Percentiles rank a stretch among this genome's conserved stretches.
Conservation (phyloP, 2,329 filamentous ascomycete genomes). For the Microdochium trichocladiopsis region DNA sequence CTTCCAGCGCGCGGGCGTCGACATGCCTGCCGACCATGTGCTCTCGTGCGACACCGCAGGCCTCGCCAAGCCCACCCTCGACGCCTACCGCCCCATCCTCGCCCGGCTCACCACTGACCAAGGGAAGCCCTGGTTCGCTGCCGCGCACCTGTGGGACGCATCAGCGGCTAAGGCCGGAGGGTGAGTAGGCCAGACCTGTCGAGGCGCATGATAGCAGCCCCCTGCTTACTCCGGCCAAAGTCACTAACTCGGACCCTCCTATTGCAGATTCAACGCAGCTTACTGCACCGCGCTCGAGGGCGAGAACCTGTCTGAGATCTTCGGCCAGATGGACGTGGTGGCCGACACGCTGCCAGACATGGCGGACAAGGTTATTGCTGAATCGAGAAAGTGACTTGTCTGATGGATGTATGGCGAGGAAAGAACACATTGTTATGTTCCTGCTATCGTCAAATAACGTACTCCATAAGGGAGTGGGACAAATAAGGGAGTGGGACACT, state of each 20-base stretch:
- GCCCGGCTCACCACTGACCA: conserved; percentile 19
- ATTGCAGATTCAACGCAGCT: conserved; percentile 36
- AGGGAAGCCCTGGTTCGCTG: conserved; percentile 41
- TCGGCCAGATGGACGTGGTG: conserved; percentile 44
- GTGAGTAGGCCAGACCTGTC: conserved; percentile 8
- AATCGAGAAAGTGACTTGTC: conserved; percentile 7
- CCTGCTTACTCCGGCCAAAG: neutral
- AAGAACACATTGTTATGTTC: neutral
- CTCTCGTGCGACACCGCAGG: conserved; percentile 40
- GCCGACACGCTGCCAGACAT: conserved; percentile 37
- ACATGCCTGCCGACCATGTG: conserved; percentile 43
- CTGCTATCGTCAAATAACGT: neutral
- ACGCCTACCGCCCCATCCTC: conserved; percentile 35
- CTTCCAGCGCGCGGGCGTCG: conserved; percentile 37
- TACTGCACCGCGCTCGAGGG: conserved; percentile 46
- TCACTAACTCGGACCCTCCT: neutral
- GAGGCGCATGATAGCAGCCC: neutral
- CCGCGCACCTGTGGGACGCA: conserved; percentile 55
- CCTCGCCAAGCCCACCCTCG: conserved; percentile 42
- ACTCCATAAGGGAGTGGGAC: no score
- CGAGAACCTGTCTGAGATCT: conserved; percentile 40
- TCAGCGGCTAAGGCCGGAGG: conserved; percentile 41
- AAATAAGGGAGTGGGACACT: no score
- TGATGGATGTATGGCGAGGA: neutral
- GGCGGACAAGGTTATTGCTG: conserved; percentile 31